Base-by-base conservation (phyloP, 345 rosid genomes). In the Brassica cretica region DNA sequence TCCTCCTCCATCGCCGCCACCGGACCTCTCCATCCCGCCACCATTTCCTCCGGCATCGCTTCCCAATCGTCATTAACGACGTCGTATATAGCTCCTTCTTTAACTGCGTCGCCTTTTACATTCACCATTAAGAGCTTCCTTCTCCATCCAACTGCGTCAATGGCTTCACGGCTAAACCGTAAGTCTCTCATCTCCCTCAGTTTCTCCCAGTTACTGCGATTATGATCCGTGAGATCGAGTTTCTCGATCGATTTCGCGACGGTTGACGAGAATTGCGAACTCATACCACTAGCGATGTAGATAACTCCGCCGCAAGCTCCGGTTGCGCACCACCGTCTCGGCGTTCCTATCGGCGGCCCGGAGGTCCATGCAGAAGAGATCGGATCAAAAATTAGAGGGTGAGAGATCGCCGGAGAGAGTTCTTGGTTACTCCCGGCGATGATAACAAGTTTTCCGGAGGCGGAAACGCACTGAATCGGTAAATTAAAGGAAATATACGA, bases 1-100 rank as follows among this genome's bases (percentile, higher is more conserved):
- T 84, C 86, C 61, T 87, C 89, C 3, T 82, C 81, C 9, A 84
- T 33, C 56, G 85, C 84, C 18, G 84, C 85, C 21, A 84, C 87
- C 2, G 88, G 88, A n/a, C 90, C 88, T 5, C 63, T 86, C 90
- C 90, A 89, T 2, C 93, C 90, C 3, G 64, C 86, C 4, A 84
- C 2, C 93, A 89, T 83, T 10, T 84, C 90, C 5, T 5, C 55
- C 9, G 91, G 84, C 89, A 88, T 88, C 3, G 72, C 55, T 59
- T 75, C 82, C 91, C 91, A 88, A 15, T 33, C 55, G 59, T 81
- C 84, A 0, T 0, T 44, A 35, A 71, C 79, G 37, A 83, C 80
- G 68, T 88, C 75, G 80, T 84, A 88, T 24, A 84, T 70, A 0
- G 58, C 80, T 32, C 88, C 90, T 74, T 87, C 90, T 51, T 87